A percentile compares a stretch with the other conserved stretches of the same genome.
Conservation (phyloP, 768 basidiomycete genomes). For the Pleurotus giganteus region DNA sequence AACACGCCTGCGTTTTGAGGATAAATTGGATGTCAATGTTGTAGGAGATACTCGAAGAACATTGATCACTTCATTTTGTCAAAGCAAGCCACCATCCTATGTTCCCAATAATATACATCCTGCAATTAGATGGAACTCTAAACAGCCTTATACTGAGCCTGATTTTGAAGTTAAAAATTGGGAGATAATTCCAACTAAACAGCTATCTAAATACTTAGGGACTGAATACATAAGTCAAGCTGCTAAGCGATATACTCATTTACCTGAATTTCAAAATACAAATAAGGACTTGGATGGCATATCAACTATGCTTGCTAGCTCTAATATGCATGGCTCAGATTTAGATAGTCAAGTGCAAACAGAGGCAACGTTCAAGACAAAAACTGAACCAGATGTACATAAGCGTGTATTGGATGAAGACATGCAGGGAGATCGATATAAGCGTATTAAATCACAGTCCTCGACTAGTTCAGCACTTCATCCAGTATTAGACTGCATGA, state of each 20-base stretch:
- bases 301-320: too few relatives aligned
- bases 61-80: not conserved
- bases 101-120: not conserved
- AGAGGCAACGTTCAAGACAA: too few relatives aligned
- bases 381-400: too few relatives aligned
- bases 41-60: not conserved
- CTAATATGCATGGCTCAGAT: too few relatives aligned
- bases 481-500: not conserved
- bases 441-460: too few relatives aligned
- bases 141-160: not conserved
- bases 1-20: constrained; percentile 9
- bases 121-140: not conserved
- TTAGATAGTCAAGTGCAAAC: too few relatives aligned
- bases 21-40: not conserved
- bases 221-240: not conserved
- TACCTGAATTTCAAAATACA: too few relatives aligned
- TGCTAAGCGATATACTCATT: too few relatives aligned
- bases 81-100: not conserved
- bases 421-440: too few relatives aligned
- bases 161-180: not conserved
- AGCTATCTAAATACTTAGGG: not conserved
- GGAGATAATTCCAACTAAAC: not conserved
- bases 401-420: too few relatives aligned
- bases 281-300: not conserved
- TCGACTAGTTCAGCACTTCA: too few relatives aligned